Evolutionary conservation across 116 monocot genomes (phyloP), one percentile per base, ranked within the genome.

Genomic region (Posidonia oceanica): DNA sequence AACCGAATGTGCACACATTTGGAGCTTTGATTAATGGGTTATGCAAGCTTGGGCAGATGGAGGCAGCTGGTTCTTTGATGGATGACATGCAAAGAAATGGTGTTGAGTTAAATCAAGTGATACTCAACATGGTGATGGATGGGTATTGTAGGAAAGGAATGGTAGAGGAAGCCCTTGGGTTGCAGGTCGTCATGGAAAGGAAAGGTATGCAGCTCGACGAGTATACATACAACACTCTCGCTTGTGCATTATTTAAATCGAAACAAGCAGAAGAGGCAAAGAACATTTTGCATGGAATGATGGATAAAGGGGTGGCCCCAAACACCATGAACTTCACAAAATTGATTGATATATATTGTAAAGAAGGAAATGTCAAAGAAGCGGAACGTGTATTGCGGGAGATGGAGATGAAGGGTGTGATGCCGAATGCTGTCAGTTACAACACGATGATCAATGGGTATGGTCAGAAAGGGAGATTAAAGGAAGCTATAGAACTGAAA

Each of bases 371-470:
- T 57, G 8, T 74, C 12, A 53, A 12, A 7, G 74, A 70, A 52
- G 79, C 79, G 11, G 64, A 16, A 61, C 14, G 37, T 14, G 53
- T 74, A 62, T 79, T 96, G 17, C 23, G 73, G 15, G 86, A 87
- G 63, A 91, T 91, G 91, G 74, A 57, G 23, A 73, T 39, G 7
- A 76, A 74, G 59, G 94, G 91, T 36, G 41, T 71, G 13, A 68
- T 64, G 4, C 86, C 86, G 5, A 86, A 69, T 63, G 59, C 65
- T 37, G 72, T 86, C 13, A 88, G 72, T 20, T 95, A 91, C 63
- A 91, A 91, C 76, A 80, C 83, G 7, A 75, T 95, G 79, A 91
- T 95, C 18, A 75, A 86, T 84, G 95, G 86, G 36, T 91, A 88
- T 44, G 62, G 71, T 68, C 91, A 88, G 76, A 91, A 91, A 63